phyloP scores from a whole-genome alignment of 2,329 filamentous ascomycete species.

The Alternaria angustiovoidea region DNA sequence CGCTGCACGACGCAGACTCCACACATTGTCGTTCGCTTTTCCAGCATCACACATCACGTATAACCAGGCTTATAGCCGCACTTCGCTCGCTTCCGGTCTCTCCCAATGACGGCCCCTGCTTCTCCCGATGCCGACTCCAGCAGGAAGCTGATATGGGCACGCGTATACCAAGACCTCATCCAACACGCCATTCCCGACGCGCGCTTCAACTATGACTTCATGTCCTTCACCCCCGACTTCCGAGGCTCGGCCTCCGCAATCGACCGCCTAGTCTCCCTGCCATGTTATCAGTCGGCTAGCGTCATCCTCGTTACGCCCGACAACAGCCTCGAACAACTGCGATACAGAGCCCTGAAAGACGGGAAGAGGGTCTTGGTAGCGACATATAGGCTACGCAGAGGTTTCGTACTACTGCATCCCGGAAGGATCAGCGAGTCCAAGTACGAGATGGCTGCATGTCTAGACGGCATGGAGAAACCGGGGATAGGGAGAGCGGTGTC shows the following conservation, averaged over 20 bases:
- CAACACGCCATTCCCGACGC: slow-evolving; percentile 55
- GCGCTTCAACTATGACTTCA: slow-evolving; percentile 55
- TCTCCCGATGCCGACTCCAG: slow-evolving; percentile 22
- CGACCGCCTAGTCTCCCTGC: slow-evolving; percentile 40
- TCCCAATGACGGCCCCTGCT: slow-evolving; percentile 25
- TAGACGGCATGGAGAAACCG: slow-evolving; percentile 56
- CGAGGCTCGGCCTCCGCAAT: slow-evolving; percentile 47
- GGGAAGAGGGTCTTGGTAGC: slow-evolving; percentile 54
- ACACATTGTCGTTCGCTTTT: neutral
- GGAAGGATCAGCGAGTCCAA: slow-evolving; percentile 35
- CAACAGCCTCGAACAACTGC: slow-evolving; percentile 55
- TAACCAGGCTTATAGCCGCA: slow-evolving; percentile 1
- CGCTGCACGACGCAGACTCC: neutral
- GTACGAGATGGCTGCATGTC: slow-evolving; percentile 47
- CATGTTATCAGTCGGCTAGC: slow-evolving; percentile 42
- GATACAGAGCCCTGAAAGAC: slow-evolving; percentile 49
- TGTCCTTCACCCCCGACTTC: slow-evolving; percentile 56
- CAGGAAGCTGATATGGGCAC: slow-evolving; percentile 34
- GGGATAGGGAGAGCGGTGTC: slow-evolving; percentile 46
- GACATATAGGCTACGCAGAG: slow-evolving; percentile 54
- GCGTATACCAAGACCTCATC: slow-evolving; percentile 49
- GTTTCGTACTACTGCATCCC: slow-evolving; percentile 55
- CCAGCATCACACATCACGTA: neutral
- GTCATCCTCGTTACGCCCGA: slow-evolving; percentile 55
- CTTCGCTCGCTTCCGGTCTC: neutral